Percentiles rank a stretch among this genome's conserved stretches.
phyloP scores from a whole-genome alignment of 176 grass and related monocot genomes.

The Musa acuminata region DNA sequence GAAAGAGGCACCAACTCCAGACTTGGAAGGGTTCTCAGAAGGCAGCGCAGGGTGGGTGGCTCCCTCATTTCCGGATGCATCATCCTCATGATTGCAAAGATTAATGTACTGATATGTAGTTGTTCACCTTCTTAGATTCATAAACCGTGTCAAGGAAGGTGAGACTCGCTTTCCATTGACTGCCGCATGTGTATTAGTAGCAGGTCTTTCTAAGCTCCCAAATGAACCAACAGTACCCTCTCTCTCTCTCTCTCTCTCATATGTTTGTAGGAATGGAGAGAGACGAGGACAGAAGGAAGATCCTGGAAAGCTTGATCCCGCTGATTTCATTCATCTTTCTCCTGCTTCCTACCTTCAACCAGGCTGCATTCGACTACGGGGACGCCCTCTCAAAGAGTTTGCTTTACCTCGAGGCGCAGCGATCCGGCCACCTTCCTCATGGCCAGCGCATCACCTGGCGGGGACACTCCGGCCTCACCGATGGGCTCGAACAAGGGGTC shows the following conservation, averaged over 20 bases:
- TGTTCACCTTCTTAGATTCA: background rate
- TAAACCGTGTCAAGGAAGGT: background rate
- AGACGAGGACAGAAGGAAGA: background rate
- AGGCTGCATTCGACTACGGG: conserved; percentile 42
- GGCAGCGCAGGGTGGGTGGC: background rate
- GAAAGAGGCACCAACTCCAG: no score
- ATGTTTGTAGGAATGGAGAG: background rate
- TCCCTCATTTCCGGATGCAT: background rate
- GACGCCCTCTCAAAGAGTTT: conserved; percentile 79
- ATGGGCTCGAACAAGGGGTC: conserved; percentile 86
- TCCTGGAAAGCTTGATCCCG: background rate
- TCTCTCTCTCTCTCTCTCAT: background rate
- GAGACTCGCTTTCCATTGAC: background rate
- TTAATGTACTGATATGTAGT: no score
- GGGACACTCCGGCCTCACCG: conserved; percentile 73
- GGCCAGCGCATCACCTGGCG: conserved; percentile 79
- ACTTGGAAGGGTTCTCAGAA: background rate
- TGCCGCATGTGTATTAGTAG: no score
- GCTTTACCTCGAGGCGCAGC: conserved; percentile 94
- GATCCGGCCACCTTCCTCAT: conserved; percentile 82
- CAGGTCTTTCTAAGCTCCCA: background rate
- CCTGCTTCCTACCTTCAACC: background rate
- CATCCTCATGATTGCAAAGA: background rate
- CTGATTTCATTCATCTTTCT: background rate
- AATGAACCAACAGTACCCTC: background rate